Base-by-base conservation (phyloP, 2,329 filamentous ascomycete genomes). In the Chrysosporium keratinophilum region DNA sequence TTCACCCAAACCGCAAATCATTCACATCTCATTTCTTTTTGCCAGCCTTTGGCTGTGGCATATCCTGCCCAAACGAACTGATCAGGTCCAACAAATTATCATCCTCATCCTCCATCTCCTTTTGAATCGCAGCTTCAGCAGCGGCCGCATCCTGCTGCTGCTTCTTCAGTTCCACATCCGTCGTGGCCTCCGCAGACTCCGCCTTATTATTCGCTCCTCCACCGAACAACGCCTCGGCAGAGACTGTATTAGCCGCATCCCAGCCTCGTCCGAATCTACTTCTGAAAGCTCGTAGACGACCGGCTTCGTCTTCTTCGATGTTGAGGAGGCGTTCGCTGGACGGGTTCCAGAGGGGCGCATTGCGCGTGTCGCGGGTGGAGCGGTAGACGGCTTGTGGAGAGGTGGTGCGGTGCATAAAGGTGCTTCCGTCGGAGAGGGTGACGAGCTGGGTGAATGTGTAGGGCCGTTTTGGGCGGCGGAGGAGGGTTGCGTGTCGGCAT, bases 361-460 rank as follows among this genome's bases (percentile, higher is more conserved):
- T 98, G 63, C 88, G 83, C 43, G 85, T 87, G 74, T 98, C 93
- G 72, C 95, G 94, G 57, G 77, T 78, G 50, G 73, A 76, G 60
- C 76, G 75, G 70, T 83, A 82, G 56, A 84, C 73, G 6, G 81
- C 76, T 19, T 73, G 63, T 1, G 74, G 74, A 5, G 74, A 76
- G 45, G 73, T 76, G 41, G 74, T 76, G 60, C 74, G 74, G 60
- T 75, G 72, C 15, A 69, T 70, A 66, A 74, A 97, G 56, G 90
- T 86, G 64, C 82, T 87, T 62, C 93, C 93, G 75, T 98, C 93
- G 40, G 85, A 88, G 59, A 97, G 84, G 52, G 89, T 90, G 61
- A 98, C 78, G 57, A 98, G 80, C 73, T 98, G 93, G n/a, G 91
- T 96, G 77, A 96, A 97, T 61, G 85, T 88, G 78, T 96, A 97